A percentile compares a stretch with the other conserved stretches of the same genome.
Conservation (phyloP, 371 early-diverging fungal genomes). For the Mortierella sp. region DNA sequence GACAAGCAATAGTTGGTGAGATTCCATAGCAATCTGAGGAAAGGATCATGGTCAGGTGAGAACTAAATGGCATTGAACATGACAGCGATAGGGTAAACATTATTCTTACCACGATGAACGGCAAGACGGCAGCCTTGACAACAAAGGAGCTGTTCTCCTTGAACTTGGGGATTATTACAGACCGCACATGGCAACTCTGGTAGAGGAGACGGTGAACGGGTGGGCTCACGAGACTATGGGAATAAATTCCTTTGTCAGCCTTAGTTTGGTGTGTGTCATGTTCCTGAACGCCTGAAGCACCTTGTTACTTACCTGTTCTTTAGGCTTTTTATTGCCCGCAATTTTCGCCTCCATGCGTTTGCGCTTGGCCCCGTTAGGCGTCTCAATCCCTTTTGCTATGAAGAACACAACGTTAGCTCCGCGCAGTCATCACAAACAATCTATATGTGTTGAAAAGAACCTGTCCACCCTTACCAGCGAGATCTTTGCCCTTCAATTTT, state of each 20-base stretch:
- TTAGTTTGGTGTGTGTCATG: no score
- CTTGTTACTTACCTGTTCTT: constrained; percentile 32
- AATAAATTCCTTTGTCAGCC: background rate
- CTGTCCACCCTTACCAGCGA: constrained; percentile 12
- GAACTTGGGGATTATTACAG: constrained; percentile 51
- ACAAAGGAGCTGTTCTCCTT: constrained; percentile 52
- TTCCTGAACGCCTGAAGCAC: background rate
- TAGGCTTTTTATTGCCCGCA: constrained; percentile 21
- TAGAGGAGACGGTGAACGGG: constrained; percentile 32
- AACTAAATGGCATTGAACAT: background rate
- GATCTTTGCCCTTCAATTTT: constrained; percentile 35
- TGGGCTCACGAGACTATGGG: constrained; percentile 36
- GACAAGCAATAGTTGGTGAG: constrained; percentile 5
- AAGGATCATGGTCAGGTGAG: background rate
- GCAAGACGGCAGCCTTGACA: constrained; percentile 72
- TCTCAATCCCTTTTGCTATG: no score
- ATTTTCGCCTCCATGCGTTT: constrained; percentile 34
- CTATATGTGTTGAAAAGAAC: no score
- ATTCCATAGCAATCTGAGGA: constrained; percentile 65
- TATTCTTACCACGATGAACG: constrained; percentile 65
- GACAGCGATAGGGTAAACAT: background rate
- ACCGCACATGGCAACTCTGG: constrained; percentile 63
- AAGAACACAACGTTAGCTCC: no score
- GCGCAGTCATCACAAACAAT: no score
- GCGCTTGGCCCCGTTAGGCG: constrained; percentile 22